Percentiles rank a stretch among this genome's conserved stretches.
Conservation (phyloP, 2,329 filamentous ascomycete genomes). For the Colletotrichum spaethianum region DNA sequence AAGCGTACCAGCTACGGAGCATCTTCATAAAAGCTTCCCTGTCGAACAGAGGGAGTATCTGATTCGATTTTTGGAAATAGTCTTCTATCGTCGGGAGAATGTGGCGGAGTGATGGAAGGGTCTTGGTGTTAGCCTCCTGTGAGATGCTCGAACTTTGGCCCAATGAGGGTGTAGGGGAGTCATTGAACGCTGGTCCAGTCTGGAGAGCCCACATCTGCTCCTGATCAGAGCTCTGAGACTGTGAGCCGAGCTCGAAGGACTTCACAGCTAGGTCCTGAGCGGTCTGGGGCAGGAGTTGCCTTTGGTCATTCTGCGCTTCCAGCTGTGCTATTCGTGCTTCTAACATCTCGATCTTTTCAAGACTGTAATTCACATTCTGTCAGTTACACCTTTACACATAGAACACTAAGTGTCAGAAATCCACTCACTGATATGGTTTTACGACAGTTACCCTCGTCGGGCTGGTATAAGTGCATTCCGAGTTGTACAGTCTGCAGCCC, state of each 20-base stretch:
- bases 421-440: neutral
- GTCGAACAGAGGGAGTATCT: slow-evolving; percentile 43
- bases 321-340: slow-evolving; percentile 27
- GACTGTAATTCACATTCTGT: neutral
- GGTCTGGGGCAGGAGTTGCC: neutral
- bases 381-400: neutral
- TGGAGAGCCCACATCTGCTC: neutral
- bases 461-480: slow-evolving; percentile 35
- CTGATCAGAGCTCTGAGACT: neutral
- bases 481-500: slow-evolving; percentile 33
- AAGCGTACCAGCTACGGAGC: slow-evolving; percentile 41
- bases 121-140: neutral
- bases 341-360: slow-evolving; percentile 26
- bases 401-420: too few species aligned
- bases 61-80: slow-evolving; percentile 44
- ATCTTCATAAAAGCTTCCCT: slow-evolving; percentile 42
- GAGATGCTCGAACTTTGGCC: neutral
- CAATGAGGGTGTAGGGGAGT: neutral
- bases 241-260: neutral
- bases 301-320: slow-evolving; percentile 6
- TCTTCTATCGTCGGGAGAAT: slow-evolving; percentile 41
- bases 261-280: neutral
- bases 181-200: neutral
- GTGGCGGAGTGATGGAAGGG: slow-evolving; percentile 41
- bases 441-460: slow-evolving; percentile 1